A percentile compares a stretch with the other conserved stretches of the same genome.
These are phyloP conservation scores for Alternaria viburni DNA, from an alignment of 2,329 filamentous ascomycete genomes.

Conservation along the genomic window DNA sequence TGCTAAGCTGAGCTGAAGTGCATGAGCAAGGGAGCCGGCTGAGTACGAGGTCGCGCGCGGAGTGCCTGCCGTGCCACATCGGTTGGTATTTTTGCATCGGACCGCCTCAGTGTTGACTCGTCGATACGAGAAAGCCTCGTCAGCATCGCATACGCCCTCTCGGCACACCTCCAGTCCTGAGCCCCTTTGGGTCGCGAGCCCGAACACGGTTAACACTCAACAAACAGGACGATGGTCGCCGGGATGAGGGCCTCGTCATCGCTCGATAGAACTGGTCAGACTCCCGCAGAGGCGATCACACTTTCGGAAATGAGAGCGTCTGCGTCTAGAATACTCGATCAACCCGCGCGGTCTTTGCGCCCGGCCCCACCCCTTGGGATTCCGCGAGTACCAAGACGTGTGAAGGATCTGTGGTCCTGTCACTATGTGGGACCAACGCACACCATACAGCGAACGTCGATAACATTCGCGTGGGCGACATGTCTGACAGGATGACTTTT, in stretches of 20 bases:
- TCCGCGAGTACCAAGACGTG: slow-evolving; percentile 3
- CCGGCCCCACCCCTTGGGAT: slow-evolving; percentile 9
- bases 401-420: slow-evolving; percentile 4
- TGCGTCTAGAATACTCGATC: slow-evolving; percentile 12
- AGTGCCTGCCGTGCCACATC: slow-evolving; percentile 1
- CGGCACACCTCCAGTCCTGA: not conserved
- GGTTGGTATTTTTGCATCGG: not conserved
- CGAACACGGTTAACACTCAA: slow-evolving; percentile 4
- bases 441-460: not conserved
- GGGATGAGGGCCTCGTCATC: slow-evolving; percentile 1
- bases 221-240: not conserved
- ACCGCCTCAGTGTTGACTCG: slow-evolving; percentile 6
- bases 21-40: not conserved
- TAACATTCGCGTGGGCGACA: not conserved
- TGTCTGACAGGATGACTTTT: not conserved
- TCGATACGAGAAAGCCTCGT: slow-evolving; percentile 4
- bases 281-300: not conserved
- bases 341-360: slow-evolving; percentile 5
- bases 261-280: slow-evolving; percentile 1
- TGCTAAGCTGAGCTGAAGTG: not conserved
- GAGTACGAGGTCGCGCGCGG: not conserved
- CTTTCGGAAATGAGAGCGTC: slow-evolving; percentile 9
- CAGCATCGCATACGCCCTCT: slow-evolving; percentile 1
- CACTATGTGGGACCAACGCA: not conserved
- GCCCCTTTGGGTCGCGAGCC: not conserved